Evolutionary conservation across 345 rosid species (phyloP), one percentile per base, ranked within the genome.

Genomic region (Salix purpurea): DNA sequence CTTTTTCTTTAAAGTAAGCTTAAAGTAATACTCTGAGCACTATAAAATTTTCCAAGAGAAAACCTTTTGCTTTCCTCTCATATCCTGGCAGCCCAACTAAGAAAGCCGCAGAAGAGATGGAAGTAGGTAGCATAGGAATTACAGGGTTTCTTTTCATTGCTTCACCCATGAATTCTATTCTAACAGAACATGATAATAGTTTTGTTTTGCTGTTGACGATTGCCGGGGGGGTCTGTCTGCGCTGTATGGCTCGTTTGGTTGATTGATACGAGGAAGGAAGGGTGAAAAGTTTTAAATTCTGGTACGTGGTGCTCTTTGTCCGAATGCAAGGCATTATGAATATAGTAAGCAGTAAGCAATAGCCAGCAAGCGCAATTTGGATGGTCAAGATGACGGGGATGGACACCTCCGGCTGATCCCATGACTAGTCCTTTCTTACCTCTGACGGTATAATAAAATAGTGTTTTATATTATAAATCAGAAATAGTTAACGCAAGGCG

Each of bases 391-490:
- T 54, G 60, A 54, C 21, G 61, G 61, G 8, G 2, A 21, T 54
- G 61, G 61, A 54, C 24, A 54, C 24, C 24, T 21, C 24, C 61
- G 13, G n/a, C 24, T 21, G 61, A 54, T 7, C 3, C 61, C 0
- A 8, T 8, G 61, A 56, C 5, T 7, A 54, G 2, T 21, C 2
- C 23, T 16, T 21, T 52, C 23, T 19, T 16, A 2, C 8, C 56
- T 16, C 36, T 32, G 44, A 40, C 4, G 13, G 13, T 40, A 4
- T 40, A 40, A 0, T 10, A 0, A 2, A 0, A 1, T 10, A 11
- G 10, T 2, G 0, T 0, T 10, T 2, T 10, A 40, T 2, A 10
- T 40, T 40, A 0, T 0, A 36, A 36, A 10, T 40, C 46, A 8
- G 12, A 40, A 40, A 10, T 8, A 40, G 12, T 1, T 1, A 40